phyloP scores from a whole-genome alignment of 768 basidiomycete species.

The Psilocybe subaeruginosa region DNA sequence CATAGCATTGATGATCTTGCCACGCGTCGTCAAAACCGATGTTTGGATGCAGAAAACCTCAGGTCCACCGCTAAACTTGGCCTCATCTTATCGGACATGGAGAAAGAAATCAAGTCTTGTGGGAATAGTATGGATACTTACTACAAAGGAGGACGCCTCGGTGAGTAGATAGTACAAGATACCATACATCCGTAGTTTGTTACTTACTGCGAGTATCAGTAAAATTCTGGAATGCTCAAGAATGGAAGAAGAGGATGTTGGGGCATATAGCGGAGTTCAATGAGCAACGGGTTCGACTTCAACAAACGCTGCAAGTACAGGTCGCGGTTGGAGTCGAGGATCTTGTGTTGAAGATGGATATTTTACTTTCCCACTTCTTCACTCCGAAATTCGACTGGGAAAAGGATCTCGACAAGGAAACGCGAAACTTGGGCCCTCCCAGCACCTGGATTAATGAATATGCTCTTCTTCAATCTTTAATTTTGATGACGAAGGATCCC shows the following conservation, averaged over 20 bases:
- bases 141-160: slow-evolving; percentile 21
- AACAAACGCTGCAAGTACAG: slow-evolving; percentile 17
- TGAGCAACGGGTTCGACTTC: slow-evolving; percentile 13
- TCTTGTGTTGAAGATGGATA: slow-evolving; percentile 18
- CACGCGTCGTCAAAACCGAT: neutral
- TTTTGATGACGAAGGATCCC: slow-evolving; percentile 16
- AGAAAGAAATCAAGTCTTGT: slow-evolving; percentile 20
- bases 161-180: slow-evolving; percentile 11
- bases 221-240: slow-evolving; percentile 24
- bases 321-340: slow-evolving; percentile 15
- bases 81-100: slow-evolving; percentile 11
- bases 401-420: slow-evolving; percentile 12
- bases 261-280: slow-evolving; percentile 19
- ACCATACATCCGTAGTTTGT: neutral
- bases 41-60: neutral
- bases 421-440: slow-evolving; percentile 10
- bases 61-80: slow-evolving; percentile 6
- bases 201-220: neutral
- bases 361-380: slow-evolving; percentile 19
- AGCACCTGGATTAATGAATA: slow-evolving; percentile 17
- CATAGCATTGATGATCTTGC: slow-evolving; percentile 5
- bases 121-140: slow-evolving; percentile 28
- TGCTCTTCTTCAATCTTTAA: slow-evolving; percentile 13
- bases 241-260: slow-evolving; percentile 23
- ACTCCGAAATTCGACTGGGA: slow-evolving; percentile 22